Base-by-base conservation (phyloP, 331 rosid species). In the Telfairia occidentalis region DNA sequence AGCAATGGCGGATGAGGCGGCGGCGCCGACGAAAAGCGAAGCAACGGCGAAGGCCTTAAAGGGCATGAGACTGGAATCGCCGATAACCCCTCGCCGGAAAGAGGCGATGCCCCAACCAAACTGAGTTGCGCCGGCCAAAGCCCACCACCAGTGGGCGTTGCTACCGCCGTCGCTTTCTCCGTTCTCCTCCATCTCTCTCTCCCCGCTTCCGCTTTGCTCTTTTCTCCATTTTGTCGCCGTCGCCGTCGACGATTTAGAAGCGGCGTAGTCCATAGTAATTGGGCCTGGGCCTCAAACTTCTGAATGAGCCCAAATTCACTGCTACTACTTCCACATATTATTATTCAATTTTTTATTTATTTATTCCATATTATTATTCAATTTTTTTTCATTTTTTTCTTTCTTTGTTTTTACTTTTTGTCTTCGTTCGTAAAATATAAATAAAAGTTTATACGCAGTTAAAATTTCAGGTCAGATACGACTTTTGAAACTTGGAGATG, bases 11-110 rank as follows among this genome's bases (percentile, higher is more conserved):
- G 96, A 85, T 28, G 95, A 80, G 83, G 97, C 90, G 18, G 83
- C 76, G 35, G 84, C 82, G 24, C 96, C 89, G 65, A 94, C 83
- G 81, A 89, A 85, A 82, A 94, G 97, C 65, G 98, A 91, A 16
- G 97, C 97, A 55, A 94, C 92, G 65, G 82, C 83, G 76, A 87
- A 91, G 78, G 98, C 97, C 60, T 86, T 85, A 30, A 91, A 2
- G 21, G 98, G 97, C 98, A 94, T 91, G 78, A 82, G 23, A 50
- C 81, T 84, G 0, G 92, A 83, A 71, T 83, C 82, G 0, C 87
- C 95, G 18, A 82, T 78, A 76, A 23, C 58, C 1, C 96, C 97
- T 65, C 75, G 83, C 1, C 58, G 54, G 71, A 5, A 83, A 11
- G 89, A 80, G 19, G 80, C 84, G 5, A 89, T 40, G 24, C 88